These are phyloP conservation scores for Spongispora temasekensis DNA, from an alignment of 1,284 basidiomycete species.

Conservation along the genomic window DNA sequence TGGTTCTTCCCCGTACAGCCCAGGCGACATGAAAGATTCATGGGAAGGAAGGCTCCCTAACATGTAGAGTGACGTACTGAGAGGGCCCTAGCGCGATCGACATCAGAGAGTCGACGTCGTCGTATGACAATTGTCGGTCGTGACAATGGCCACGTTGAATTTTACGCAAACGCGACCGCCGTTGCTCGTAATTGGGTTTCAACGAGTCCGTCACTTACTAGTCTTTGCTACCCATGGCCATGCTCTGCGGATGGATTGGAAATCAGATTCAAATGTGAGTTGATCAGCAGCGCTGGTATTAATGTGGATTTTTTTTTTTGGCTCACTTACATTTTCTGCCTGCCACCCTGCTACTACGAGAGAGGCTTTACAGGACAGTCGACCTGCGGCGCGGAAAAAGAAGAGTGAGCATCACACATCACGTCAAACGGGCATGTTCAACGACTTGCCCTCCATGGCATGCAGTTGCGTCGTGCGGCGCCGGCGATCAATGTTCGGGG, in stretches of 20 bases:
- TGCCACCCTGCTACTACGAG: too few relatives aligned
- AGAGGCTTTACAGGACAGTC: too few relatives aligned
- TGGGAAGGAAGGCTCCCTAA: slow-evolving; percentile 10
- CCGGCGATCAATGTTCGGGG: slow-evolving; percentile 15
- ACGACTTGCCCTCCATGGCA: slow-evolving; percentile 8
- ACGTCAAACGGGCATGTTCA: slow-evolving; percentile 15
- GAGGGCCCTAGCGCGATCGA: slow-evolving; percentile 25
- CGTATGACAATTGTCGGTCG: slow-evolving; percentile 6
- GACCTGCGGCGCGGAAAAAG: slow-evolving; percentile 11
- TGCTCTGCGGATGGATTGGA: slow-evolving; percentile 18
- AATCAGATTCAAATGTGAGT: too few relatives aligned
- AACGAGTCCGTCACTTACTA: too few relatives aligned
- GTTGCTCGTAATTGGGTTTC: too few relatives aligned
- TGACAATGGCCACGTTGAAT: slow-evolving; percentile 21
- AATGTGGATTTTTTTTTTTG: background rate
- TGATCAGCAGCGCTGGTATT: slow-evolving; percentile 15
- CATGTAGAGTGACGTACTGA: slow-evolving; percentile 16
- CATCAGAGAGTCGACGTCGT: slow-evolving; percentile 7
- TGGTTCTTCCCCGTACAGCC: slow-evolving; percentile 14
- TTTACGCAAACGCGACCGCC: too few relatives aligned
- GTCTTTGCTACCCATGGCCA: too few relatives aligned
- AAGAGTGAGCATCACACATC: slow-evolving; percentile 1
- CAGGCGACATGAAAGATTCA: slow-evolving; percentile 15
- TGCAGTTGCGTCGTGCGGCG: slow-evolving; percentile 9
- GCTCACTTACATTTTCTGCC: background rate